These are phyloP conservation scores for Schoenoplectus tabernaemontani DNA, from an alignment of 202 grass and related monocot genomes.

Conservation along the genomic window DNA sequence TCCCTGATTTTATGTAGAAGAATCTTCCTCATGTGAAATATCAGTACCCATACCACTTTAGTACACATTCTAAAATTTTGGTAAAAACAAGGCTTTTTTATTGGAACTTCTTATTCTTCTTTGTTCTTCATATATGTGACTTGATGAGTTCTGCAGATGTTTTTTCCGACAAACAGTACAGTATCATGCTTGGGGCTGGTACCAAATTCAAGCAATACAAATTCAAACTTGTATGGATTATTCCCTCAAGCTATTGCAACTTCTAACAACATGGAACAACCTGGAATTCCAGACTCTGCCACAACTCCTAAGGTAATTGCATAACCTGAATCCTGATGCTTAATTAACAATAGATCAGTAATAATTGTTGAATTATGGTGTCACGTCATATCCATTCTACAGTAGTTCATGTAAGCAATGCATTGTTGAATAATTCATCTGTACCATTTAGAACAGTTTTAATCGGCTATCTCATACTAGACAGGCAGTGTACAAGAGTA, in stretches of 20 bases:
- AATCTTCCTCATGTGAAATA: not conserved
- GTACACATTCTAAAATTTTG: not conserved
- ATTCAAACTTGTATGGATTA: constrained; percentile 35
- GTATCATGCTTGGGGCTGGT: constrained; percentile 27
- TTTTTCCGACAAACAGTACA: constrained; percentile 33
- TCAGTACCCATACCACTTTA: not conserved
- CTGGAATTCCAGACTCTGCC: constrained; percentile 25
- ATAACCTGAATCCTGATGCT: not conserved
- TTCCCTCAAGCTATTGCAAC: constrained; percentile 27
- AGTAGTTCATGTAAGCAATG: not conserved
- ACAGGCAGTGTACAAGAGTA: not conserved
- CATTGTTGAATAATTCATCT: not conserved
- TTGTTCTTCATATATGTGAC: not conserved
- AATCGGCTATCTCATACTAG: not conserved
- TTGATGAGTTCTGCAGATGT: constrained; percentile 30
- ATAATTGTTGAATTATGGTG: not conserved
- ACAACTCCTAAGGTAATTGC: constrained; percentile 33
- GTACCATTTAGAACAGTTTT: not conserved
- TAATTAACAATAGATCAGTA: not conserved
- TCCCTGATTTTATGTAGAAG: not conserved
- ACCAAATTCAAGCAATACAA: constrained; percentile 35
- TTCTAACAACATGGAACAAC: constrained; percentile 24
- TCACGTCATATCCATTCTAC: not conserved
- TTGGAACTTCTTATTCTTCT: not conserved
- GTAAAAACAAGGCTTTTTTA: not conserved